These are phyloP conservation scores for Luzula sylvatica DNA, from an alignment of 176 grass and related monocot genomes.

Conservation along the genomic window DNA sequence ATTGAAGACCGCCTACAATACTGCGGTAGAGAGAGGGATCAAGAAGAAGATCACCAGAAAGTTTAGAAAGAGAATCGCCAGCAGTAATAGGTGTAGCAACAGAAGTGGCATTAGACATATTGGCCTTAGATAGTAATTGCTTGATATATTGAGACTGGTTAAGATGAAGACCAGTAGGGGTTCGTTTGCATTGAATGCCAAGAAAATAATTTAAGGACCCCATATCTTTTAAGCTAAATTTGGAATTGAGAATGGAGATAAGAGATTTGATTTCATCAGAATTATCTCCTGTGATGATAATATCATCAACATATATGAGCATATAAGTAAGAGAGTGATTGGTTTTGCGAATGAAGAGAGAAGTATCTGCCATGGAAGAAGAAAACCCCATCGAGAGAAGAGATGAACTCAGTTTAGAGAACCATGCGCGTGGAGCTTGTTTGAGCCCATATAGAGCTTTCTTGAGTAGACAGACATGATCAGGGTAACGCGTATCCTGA, in stretches of 20 bases:
- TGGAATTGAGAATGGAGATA: not conserved
- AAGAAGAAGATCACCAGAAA: no score
- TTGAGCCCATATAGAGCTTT: slow-evolving; percentile 5
- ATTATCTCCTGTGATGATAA: not conserved
- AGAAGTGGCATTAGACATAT: no score
- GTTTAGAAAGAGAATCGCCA: no score
- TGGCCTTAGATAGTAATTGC: not conserved
- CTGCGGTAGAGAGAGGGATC: no score
- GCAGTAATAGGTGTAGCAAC: no score
- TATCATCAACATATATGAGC: no score
- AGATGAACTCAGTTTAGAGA: not conserved
- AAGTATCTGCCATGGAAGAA: not conserved
- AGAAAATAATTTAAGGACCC: not conserved
- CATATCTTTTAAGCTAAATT: not conserved
- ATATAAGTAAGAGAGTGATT: not conserved
- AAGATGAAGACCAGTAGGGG: not conserved
- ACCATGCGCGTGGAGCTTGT: not conserved
- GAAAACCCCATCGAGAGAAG: not conserved
- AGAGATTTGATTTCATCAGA: not conserved
- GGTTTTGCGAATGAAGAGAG: not conserved
- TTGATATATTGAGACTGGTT: not conserved
- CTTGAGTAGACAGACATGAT: not conserved
- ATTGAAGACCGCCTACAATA: no score
- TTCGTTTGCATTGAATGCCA: not conserved
- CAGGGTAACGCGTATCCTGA: not conserved